These are phyloP conservation scores for Pseudogymnoascus sp. DNA, from an alignment of 2,329 filamentous ascomycete species.

Conservation along the genomic window DNA sequence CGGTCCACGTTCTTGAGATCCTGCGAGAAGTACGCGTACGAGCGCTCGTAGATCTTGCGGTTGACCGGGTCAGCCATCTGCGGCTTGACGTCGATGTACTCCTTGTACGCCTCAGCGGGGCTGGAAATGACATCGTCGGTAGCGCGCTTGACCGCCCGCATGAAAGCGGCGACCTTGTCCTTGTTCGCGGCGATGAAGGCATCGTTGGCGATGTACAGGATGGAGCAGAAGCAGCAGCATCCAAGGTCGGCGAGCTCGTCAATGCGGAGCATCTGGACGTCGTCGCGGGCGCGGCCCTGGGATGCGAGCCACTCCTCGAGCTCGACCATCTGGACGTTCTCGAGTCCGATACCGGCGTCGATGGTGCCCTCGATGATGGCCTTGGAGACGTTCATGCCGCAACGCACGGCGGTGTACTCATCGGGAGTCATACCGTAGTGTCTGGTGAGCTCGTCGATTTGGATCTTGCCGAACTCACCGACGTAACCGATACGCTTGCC, in stretches of 20 bases:
- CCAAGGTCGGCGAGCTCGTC: conserved; percentile 72
- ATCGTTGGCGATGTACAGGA: conserved; percentile 71
- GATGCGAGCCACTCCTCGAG: conserved; percentile 65
- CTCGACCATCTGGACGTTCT: conserved; percentile 80
- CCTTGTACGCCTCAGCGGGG: conserved; percentile 56
- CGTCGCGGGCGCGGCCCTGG: conserved; percentile 55
- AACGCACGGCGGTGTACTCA: conserved; percentile 71
- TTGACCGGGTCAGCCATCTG: conserved; percentile 62
- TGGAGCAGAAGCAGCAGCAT: conserved; percentile 79
- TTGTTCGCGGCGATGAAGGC: conserved; percentile 59
- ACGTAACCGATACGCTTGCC: conserved; percentile 75
- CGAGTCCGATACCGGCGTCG: conserved; percentile 68
- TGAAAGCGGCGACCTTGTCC: conserved; percentile 59
- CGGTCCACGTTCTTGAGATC: conserved; percentile 68
- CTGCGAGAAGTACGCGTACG: conserved; percentile 67
- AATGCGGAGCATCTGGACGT: conserved; percentile 76
- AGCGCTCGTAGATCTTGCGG: conserved; percentile 73
- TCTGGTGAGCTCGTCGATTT: conserved; percentile 73
- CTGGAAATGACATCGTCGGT: conserved; percentile 64
- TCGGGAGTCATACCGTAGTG: conserved; percentile 67
- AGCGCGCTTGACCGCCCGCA: conserved; percentile 66
- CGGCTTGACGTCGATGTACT: conserved; percentile 67
- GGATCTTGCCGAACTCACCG: conserved; percentile 75
- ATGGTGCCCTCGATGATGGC: conserved; percentile 67
- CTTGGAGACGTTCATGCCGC: conserved; percentile 75